Evolutionary conservation across 164 flowering plant genomes (phyloP).

Genomic region (Vitis cinerea): DNA sequence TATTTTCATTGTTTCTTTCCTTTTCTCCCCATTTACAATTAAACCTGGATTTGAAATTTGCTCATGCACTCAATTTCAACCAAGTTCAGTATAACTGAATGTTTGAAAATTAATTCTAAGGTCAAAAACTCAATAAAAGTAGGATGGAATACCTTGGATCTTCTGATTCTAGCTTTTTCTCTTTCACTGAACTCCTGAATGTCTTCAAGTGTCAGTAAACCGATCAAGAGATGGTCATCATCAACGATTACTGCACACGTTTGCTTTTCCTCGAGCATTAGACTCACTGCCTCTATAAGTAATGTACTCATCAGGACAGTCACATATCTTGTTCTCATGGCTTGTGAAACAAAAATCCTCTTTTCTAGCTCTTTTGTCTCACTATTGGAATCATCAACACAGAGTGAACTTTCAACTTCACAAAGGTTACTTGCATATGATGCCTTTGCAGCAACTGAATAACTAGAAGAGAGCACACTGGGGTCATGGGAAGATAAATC

Average conservation of each 20-base stretch:
- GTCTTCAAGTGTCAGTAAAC: constrained; percentile 63
- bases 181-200: constrained; percentile 61
- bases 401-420: constrained; percentile 77
- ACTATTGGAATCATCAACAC: constrained; percentile 43
- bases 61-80: not conserved
- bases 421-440: constrained; percentile 45
- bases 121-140: not conserved
- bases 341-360: constrained; percentile 67
- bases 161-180: constrained; percentile 25
- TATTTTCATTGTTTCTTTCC: not conserved
- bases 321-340: constrained; percentile 75
- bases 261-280: constrained; percentile 81
- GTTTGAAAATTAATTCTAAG: not conserved
- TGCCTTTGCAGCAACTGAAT: constrained; percentile 13
- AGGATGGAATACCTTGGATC: constrained; percentile 38
- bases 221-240: constrained; percentile 38
- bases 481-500: constrained; percentile 20
- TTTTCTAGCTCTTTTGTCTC: constrained; percentile 36
- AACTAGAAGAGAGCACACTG: constrained; percentile 18
- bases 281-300: constrained; percentile 61
- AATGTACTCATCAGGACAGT: constrained; percentile 53
- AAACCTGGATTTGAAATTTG: not conserved
- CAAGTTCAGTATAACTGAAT: not conserved
- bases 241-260: constrained; percentile 78
- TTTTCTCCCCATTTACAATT: not conserved